Conservation (phyloP, 768 basidiomycete species). For the Xerocomellus amylosporus region DNA sequence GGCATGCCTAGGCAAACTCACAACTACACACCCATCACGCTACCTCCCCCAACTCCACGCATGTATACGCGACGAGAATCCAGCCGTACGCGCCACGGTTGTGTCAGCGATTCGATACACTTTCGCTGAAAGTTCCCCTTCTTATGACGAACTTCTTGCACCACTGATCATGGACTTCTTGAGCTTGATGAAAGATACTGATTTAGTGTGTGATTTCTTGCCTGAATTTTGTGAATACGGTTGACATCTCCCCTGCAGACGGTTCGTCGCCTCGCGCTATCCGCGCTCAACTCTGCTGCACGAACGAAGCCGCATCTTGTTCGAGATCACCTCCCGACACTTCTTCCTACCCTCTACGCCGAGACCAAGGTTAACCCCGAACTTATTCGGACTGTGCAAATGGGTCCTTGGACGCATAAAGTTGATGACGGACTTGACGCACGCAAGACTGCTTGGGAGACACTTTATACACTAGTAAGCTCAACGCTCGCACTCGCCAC, state of each 20-base stretch:
- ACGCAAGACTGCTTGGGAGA: conserved; percentile 96
- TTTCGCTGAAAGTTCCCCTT: conserved; percentile 80
- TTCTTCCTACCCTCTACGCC: conserved; percentile 81
- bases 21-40: conserved; percentile 83
- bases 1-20: conserved; percentile 93
- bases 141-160: conserved; percentile 89
- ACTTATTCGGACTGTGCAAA: conserved; percentile 87
- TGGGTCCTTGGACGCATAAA: conserved; percentile 97
- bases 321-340: conserved; percentile 70
- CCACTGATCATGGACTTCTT: conserved; percentile 89
- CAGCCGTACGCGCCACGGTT: conserved; percentile 80
- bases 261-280: conserved; percentile 86
- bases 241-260: conserved; percentile 47
- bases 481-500: neutral
- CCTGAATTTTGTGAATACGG: neutral
- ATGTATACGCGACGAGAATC: conserved; percentile 64
- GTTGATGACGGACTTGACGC: conserved; percentile 97
- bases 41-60: conserved; percentile 93
- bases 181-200: conserved; percentile 82
- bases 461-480: conserved; percentile 89
- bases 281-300: conserved; percentile 90
- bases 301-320: conserved; percentile 93
- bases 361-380: conserved; percentile 79
- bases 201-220: conserved; percentile 57
- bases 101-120: conserved; percentile 89